Conservation (phyloP, 441 rosid species). For the Erysimum pusillum region DNA sequence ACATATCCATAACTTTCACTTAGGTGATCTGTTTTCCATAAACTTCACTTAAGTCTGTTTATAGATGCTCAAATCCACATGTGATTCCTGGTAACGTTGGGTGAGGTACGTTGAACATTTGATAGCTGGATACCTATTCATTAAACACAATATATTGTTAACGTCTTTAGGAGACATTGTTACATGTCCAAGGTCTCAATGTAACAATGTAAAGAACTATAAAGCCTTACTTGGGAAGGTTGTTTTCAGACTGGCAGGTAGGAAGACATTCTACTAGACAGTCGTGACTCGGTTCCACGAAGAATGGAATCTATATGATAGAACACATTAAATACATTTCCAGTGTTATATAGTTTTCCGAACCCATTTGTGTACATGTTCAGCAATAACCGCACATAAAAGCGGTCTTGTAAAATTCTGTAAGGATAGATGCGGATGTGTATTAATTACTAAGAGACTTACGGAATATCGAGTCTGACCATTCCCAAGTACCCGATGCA, state of each 20-base stretch:
- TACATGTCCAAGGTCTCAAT: neutral
- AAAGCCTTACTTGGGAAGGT: slow-evolving; percentile 76
- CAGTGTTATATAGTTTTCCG: neutral
- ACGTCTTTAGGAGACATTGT: neutral
- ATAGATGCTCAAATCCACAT: neutral
- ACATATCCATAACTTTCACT: no score
- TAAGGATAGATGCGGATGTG: neutral
- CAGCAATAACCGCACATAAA: neutral
- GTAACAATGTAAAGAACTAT: neutral
- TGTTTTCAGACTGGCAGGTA: slow-evolving; percentile 75
- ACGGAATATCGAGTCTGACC: slow-evolving; percentile 1
- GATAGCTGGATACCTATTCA: neutral
- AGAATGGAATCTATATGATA: slow-evolving; percentile 46
- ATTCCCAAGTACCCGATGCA: slow-evolving; percentile 70
- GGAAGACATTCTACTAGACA: slow-evolving; percentile 87
- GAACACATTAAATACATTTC: neutral
- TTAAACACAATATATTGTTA: neutral
- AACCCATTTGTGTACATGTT: neutral
- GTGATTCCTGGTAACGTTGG: neutral
- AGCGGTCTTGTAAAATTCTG: neutral
- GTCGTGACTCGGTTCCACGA: slow-evolving; percentile 71
- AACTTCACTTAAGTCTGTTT: no score
- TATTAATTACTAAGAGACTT: neutral
- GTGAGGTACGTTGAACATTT: neutral
- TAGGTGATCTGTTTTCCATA: no score